Base-by-base conservation (phyloP, 2,329 filamentous ascomycete genomes). In the Tolypocladium inflatum region DNA sequence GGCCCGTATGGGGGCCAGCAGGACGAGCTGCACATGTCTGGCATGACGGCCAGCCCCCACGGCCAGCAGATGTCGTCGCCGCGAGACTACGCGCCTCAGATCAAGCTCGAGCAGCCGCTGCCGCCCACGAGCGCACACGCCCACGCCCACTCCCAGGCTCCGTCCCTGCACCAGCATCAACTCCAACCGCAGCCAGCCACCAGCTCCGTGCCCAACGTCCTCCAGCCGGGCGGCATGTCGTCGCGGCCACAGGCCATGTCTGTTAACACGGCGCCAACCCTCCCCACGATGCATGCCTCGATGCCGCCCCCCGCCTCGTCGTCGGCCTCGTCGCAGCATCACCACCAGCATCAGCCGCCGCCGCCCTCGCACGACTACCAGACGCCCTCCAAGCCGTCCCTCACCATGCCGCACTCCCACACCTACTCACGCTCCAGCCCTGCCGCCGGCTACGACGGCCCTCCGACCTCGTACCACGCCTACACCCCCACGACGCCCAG, bases 401-500 rank as follows among this genome's bases (percentile, higher is more conserved):
- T 89, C 67, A 84, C 76, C 71, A 72, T 82, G 70, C 81, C 87
- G 48, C 90, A 93, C 71, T 83, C 80, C 69, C 90, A 93, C 70
- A 83, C 80, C 69, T 93, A 96, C 74, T 92, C 92, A 54, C 84
- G 90, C 66, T 94, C 91, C 58, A 96, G 91, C 72, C 91, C 91
- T 55, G 85, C 87, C 51, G 78, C 78, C 55, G 74, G 76, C 59
- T 85, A 82, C 69, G 82, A 86, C 61, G 70, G 73, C 51, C 70
- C 77, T 50, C 70, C 76, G 69, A 81, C 85, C 60, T 67, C 65
- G 67, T 85, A 84, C 67, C 71, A 77, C 42, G 76, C 82, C 54
- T 86, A 84, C 66, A 80, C 80, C 45, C 80, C 82, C 17, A 84
- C 85, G 55, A 91, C 89, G 3, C 85, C 88, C 39, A 81, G 83